These are phyloP conservation scores for Candida ovalis DNA, from an alignment of 805 yeast genomes.

Conservation along the genomic window DNA sequence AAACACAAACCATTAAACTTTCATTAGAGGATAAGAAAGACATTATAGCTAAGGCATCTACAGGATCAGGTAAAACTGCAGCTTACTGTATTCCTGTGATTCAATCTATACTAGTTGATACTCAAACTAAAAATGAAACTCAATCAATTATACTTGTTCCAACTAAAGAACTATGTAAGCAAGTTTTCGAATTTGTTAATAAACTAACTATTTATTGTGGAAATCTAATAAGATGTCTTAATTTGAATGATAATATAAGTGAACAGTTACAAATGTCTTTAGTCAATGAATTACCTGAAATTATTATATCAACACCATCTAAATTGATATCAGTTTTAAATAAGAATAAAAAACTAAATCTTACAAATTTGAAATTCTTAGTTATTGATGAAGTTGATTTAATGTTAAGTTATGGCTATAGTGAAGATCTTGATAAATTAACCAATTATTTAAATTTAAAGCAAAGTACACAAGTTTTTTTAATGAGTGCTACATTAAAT, in stretches of 20 bases:
- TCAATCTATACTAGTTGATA: constrained; percentile 60
- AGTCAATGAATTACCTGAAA: constrained; percentile 70
- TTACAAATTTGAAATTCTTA: constrained; percentile 58
- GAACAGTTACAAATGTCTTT: constrained; percentile 71
- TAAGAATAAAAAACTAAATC: constrained; percentile 40
- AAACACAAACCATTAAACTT: constrained; percentile 85
- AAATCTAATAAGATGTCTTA: constrained; percentile 57
- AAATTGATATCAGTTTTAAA: constrained; percentile 58
- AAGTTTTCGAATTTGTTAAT: constrained; percentile 68
- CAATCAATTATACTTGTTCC: constrained; percentile 82
- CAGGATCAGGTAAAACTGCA: constrained; percentile 95
- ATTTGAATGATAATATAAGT: constrained; percentile 57
- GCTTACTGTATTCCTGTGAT: constrained; percentile 87
- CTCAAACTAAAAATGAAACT: constrained; percentile 30
- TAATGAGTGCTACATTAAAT: constrained; percentile 94
- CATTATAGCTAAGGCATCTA: constrained; percentile 87
- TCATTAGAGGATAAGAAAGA: constrained; percentile 90
- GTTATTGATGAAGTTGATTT: constrained; percentile 96
- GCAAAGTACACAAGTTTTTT: constrained; percentile 77
- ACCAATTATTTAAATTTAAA: constrained; percentile 63
- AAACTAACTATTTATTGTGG: constrained; percentile 70
- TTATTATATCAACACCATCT: constrained; percentile 84
- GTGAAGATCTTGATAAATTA: constrained; percentile 73
- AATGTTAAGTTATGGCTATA: constrained; percentile 83
- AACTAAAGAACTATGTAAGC: constrained; percentile 86